Evolutionary conservation across 1,284 basidiomycete species (phyloP).

Genomic region (Peniophora sp.): DNA sequence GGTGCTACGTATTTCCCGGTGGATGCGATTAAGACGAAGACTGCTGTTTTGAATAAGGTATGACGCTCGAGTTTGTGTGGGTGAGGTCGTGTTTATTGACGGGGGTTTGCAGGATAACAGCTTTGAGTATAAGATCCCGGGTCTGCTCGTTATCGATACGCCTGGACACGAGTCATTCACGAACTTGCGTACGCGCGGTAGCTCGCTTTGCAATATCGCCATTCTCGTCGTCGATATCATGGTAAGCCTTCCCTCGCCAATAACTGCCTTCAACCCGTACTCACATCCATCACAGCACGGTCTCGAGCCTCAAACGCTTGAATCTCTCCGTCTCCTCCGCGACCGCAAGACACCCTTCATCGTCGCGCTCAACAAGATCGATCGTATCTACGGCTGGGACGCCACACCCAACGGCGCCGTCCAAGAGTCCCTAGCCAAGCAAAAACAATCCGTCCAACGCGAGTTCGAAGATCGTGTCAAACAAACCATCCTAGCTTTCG

Average conservation of each 20-base stretch:
- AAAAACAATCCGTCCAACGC: conserved; percentile 74
- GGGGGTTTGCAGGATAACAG: conserved; percentile 50
- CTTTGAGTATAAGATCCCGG: conserved; percentile 95
- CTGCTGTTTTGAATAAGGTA: conserved; percentile 83
- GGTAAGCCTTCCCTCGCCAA: conserved; percentile 33
- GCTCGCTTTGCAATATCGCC: conserved; percentile 98
- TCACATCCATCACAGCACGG: conserved; percentile 62
- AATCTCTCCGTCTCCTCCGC: conserved; percentile 88
- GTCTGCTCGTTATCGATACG: conserved; percentile 95
- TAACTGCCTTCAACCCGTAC: not conserved
- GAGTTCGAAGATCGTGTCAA: conserved; percentile 90
- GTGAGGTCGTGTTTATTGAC: conserved; percentile 4
- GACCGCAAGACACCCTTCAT: conserved; percentile 99
- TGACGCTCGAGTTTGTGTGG: conserved; percentile 11
- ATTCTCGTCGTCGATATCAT: conserved; percentile 99
- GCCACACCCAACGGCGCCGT: conserved; percentile 89
- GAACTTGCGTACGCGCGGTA: conserved; percentile 93
- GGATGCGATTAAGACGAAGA: conserved; percentile 94
- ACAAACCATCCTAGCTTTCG: conserved; percentile 88
- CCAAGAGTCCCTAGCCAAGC: conserved; percentile 86
- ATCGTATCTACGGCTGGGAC: conserved; percentile 96
- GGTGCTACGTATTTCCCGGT: conserved; percentile 99
- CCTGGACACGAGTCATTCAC: conserved; percentile 99
- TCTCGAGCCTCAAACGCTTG: conserved; percentile 94
- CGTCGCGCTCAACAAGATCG: conserved; percentile 99